Evolutionary conservation across 1,284 basidiomycete species (phyloP).

Genomic region (Ceratobasidium sp.): DNA sequence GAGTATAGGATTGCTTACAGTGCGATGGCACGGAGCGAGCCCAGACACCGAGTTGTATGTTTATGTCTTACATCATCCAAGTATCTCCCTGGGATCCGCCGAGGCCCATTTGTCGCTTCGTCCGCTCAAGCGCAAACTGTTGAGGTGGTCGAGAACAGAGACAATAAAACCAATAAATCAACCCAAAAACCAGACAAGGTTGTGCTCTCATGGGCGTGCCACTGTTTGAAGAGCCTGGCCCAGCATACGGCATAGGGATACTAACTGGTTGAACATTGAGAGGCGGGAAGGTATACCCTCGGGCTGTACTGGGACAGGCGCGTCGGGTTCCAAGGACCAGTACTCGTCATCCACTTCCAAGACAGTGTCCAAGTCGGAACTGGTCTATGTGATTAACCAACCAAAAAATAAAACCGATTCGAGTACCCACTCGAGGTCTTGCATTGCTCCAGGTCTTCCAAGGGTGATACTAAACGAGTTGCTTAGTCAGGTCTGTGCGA

Average conservation of each 20-base stretch:
- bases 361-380: neutral
- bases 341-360: constrained; percentile 14
- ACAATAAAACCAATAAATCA: too few species aligned
- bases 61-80: constrained; percentile 16
- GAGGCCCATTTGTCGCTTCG: constrained; percentile 9
- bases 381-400: neutral
- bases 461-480: neutral
- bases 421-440: neutral
- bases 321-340: constrained; percentile 11
- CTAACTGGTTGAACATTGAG: neutral
- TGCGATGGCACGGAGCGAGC: neutral
- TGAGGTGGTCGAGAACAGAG: too few species aligned
- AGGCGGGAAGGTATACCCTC: neutral
- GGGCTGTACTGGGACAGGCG: neutral
- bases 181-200: neutral
- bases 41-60: neutral
- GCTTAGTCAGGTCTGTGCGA: neutral
- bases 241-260: neutral
- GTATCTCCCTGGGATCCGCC: neutral
- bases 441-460: neutral
- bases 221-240: constrained; percentile 11
- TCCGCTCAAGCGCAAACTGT: constrained; percentile 6
- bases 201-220: neutral
- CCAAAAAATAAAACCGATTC: neutral
- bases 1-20: neutral